A percentile compares a stretch with the other conserved stretches of the same genome.
Evolutionary conservation across 2,329 filamentous ascomycete genomes (phyloP).

Genomic region (Hypoxylon sp.): DNA sequence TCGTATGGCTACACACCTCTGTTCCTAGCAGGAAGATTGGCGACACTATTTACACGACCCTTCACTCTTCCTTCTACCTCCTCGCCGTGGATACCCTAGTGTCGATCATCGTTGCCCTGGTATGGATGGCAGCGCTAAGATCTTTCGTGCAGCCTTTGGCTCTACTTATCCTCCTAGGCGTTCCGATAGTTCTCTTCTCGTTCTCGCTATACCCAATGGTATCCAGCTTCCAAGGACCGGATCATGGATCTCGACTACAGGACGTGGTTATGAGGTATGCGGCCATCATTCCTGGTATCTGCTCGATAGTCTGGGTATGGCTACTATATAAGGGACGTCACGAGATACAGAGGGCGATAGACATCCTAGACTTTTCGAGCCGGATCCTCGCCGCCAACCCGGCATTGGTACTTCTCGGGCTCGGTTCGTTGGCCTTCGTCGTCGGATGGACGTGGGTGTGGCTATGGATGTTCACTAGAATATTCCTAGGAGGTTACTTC

Average conservation of each 20-base stretch:
- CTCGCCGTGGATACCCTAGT: slow-evolving; percentile 91
- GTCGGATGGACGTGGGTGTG: slow-evolving; percentile 95
- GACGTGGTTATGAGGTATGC: slow-evolving; percentile 91
- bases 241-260: slow-evolving; percentile 82
- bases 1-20: slow-evolving; percentile 91
- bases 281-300: slow-evolving; percentile 79
- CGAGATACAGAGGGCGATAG: slow-evolving; percentile 84
- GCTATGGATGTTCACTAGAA: slow-evolving; percentile 95
- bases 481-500: slow-evolving; percentile 93
- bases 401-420: slow-evolving; percentile 84
- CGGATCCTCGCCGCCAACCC: slow-evolving; percentile 88
- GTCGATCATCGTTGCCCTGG: slow-evolving; percentile 85
- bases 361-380: slow-evolving; percentile 92
- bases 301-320: slow-evolving; percentile 84
- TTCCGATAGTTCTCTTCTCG: slow-evolving; percentile 86
- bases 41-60: slow-evolving; percentile 92
- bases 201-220: slow-evolving; percentile 94
- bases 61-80: slow-evolving; percentile 88
- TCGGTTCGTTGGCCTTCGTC: slow-evolving; percentile 79
- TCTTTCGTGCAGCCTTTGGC: slow-evolving; percentile 91
- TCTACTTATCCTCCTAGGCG: slow-evolving; percentile 81
- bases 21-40: slow-evolving; percentile 78
- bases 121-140: slow-evolving; percentile 90
- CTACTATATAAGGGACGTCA: slow-evolving; percentile 83
- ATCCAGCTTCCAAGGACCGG: slow-evolving; percentile 84